A percentile compares a stretch with the other conserved stretches of the same genome.
These are phyloP conservation scores for Brasilioporus rufonigricans DNA, from an alignment of 768 basidiomycete genomes.

Conservation along the genomic window DNA sequence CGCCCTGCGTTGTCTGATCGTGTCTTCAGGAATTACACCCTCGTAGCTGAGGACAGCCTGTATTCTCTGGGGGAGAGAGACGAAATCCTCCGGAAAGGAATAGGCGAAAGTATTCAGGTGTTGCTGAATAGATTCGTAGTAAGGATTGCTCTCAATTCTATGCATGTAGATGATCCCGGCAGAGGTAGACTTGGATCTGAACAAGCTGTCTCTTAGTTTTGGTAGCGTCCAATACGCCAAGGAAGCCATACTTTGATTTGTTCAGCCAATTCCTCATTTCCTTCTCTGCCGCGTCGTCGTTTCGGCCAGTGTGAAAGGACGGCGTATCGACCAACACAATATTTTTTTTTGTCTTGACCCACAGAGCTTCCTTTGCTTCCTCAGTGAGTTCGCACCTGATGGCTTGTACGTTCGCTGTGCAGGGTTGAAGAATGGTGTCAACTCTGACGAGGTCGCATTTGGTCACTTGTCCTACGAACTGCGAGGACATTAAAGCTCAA, in stretches of 20 bases:
- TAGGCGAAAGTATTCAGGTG: conserved; percentile 8
- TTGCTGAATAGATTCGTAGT: not conserved
- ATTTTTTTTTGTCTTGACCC: not conserved
- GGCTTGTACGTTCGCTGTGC: conserved; percentile 4
- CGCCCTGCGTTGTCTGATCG: accelerated
- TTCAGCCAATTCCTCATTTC: conserved; percentile 8
- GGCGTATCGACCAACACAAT: conserved; percentile 26
- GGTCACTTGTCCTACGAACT: conserved; percentile 14
- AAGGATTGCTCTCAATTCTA: conserved; percentile 2
- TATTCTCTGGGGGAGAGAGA: not conserved
- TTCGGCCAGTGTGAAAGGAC: conserved; percentile 7
- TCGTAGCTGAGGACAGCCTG: conserved; percentile 10
- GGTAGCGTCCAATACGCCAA: not conserved
- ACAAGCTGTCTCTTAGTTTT: not conserved
- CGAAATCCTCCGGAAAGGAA: conserved; percentile 7
- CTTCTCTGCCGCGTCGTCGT: not conserved
- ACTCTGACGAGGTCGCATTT: not conserved
- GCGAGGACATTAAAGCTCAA: not conserved
- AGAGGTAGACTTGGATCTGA: conserved; percentile 7
- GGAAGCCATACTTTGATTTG: not conserved
- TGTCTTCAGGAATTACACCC: accelerated
- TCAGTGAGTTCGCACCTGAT: conserved; percentile 6
- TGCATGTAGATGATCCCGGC: conserved; percentile 18
- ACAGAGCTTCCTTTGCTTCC: not conserved
- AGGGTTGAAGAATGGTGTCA: not conserved